Percentiles rank a stretch among this genome's conserved stretches.
Conservation (phyloP, 179 eudicot species). For the Actinidia chinensis region DNA sequence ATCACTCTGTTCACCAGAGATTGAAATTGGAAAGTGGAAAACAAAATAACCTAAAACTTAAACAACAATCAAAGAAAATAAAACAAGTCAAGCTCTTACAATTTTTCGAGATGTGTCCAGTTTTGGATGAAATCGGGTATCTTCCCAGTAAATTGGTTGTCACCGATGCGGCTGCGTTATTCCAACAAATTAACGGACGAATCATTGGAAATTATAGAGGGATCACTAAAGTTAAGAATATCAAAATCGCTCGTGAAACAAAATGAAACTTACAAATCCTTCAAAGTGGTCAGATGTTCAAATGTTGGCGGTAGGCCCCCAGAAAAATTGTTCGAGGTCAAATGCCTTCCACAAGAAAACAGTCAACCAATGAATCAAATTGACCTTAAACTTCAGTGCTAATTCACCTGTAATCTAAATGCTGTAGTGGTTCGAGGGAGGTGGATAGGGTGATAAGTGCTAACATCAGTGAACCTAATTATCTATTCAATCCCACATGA, state of each 20-base stretch:
- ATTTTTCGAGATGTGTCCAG: constrained; percentile 32
- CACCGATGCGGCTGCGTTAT: constrained; percentile 33
- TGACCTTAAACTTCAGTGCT: neutral
- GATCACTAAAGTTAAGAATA: neutral
- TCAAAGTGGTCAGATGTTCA: constrained; percentile 31
- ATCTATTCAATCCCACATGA: neutral
- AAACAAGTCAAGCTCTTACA: constrained; percentile 31
- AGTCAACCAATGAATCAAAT: neutral
- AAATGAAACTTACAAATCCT: constrained; percentile 29
- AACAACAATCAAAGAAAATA: neutral
- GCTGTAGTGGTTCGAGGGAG: constrained; percentile 3
- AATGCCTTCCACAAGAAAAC: constrained; percentile 25
- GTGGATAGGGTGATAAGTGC: neutral
- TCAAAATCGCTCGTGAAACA: neutral
- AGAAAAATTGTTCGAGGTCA: constrained; percentile 39
- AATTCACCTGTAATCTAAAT: neutral
- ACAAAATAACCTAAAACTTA: neutral
- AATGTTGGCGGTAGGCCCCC: constrained; percentile 37
- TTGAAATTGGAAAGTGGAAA: neutral
- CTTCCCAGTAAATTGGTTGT: constrained; percentile 38
- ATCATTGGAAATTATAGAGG: neutral
- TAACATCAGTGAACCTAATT: too few relatives aligned
- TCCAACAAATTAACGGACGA: neutral
- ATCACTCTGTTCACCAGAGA: constrained; percentile 24
- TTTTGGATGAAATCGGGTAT: constrained; percentile 41